Percentiles rank a stretch among this genome's conserved stretches.
Evolutionary conservation across 257 asterid species (phyloP).

Genomic region (Fraxinus anomala): DNA sequence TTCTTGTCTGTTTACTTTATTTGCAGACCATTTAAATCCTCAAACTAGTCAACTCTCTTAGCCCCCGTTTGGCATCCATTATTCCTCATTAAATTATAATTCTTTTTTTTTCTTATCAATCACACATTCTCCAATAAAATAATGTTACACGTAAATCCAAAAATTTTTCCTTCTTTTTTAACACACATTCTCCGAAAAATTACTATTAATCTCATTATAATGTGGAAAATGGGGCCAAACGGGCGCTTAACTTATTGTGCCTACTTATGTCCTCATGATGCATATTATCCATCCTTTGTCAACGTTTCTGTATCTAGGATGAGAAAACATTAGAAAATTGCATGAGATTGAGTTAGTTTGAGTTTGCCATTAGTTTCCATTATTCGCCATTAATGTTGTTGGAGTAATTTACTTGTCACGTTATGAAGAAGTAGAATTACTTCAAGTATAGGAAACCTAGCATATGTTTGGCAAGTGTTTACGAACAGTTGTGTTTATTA

Average conservation of each 20-base stretch:
- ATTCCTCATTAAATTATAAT: too few relatives aligned
- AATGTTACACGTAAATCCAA: too few relatives aligned
- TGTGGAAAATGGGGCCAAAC: too few relatives aligned
- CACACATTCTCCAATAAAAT: too few relatives aligned
- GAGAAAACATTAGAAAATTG: neutral
- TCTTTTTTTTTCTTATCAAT: too few relatives aligned
- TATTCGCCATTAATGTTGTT: neutral
- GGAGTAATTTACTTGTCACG: neutral
- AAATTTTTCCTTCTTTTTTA: too few relatives aligned
- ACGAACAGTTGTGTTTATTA: too few relatives aligned
- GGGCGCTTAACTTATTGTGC: neutral
- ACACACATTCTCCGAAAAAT: too few relatives aligned
- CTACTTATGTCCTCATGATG: neutral
- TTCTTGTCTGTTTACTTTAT: neutral
- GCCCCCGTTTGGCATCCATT: too few relatives aligned
- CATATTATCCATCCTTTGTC: neutral
- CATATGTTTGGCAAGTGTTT: neutral
- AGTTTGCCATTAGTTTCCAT: slow-evolving; percentile 1
- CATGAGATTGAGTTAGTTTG: neutral
- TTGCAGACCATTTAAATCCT: neutral
- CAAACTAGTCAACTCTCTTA: neutral
- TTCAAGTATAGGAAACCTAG: slow-evolving; percentile 3
- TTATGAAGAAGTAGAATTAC: neutral
- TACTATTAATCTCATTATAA: too few relatives aligned
- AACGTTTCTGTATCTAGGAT: neutral